Conservation (phyloP, 129 eudicot species). For the Deinandra increscens region DNA sequence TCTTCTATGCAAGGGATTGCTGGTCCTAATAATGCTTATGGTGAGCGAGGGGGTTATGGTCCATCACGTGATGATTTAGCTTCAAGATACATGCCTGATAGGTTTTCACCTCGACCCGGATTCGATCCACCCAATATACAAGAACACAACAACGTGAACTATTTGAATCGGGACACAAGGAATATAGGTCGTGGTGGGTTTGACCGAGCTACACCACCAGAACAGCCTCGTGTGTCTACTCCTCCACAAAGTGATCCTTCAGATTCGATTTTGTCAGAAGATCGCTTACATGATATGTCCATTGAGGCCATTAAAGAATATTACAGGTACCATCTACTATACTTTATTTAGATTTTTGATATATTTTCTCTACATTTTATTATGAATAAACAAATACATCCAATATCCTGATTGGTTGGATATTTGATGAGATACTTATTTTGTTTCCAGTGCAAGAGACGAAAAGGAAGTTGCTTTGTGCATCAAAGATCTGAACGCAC, state of each 20-base stretch:
- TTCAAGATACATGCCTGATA: slow-evolving; percentile 46
- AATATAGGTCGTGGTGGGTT: slow-evolving; percentile 37
- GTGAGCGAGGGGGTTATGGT: slow-evolving; percentile 38
- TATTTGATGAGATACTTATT: not conserved
- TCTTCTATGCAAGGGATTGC: slow-evolving; percentile 28
- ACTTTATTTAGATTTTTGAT: not conserved
- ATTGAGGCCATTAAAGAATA: slow-evolving; percentile 73
- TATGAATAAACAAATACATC: not conserved
- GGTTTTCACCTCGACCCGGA: slow-evolving; percentile 40
- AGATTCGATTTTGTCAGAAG: slow-evolving; percentile 60
- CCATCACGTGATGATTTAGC: slow-evolving; percentile 52
- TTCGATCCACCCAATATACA: slow-evolving; percentile 42
- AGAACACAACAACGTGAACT: slow-evolving; percentile 21
- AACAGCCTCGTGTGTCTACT: slow-evolving; percentile 29
- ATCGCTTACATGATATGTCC: slow-evolving; percentile 65
- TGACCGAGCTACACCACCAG: slow-evolving; percentile 50
- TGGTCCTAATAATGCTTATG: slow-evolving; percentile 10
- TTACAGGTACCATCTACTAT: slow-evolving; percentile 62
- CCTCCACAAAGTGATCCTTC: slow-evolving; percentile 43
- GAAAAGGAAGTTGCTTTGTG: slow-evolving; percentile 86
- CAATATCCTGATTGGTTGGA: not conserved
- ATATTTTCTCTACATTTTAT: not conserved
- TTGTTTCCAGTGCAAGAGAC: slow-evolving; percentile 67
- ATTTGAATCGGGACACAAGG: slow-evolving; percentile 41
- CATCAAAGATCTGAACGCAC: slow-evolving; percentile 77